Evolutionary conservation across 331 rosid genomes (phyloP), one percentile per base, ranked within the genome.

Genomic region (Acacia pycnantha): DNA sequence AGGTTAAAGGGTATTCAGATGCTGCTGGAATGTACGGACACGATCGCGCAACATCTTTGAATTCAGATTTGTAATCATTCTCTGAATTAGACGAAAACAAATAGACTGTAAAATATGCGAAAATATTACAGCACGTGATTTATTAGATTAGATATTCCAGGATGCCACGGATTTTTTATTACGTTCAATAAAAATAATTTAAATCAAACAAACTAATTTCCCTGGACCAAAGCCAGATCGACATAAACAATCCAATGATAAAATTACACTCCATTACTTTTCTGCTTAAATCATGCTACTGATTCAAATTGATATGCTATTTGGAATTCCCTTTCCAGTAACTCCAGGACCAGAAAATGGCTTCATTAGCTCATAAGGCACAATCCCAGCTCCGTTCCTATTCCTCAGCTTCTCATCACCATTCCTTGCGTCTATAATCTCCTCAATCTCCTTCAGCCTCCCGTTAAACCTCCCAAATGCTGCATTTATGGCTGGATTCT

Each of bases 241-340:
- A 66, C 46, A 8, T 66, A 18, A 33, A 33, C 22, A 66, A 33
- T 35, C 72, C 46, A 27, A 27, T 6, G 2, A 62, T 62, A 10
- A 5, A 40, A 43, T 22, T 43, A 70, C 37, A 13, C 50, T 6
- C n/a, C 11, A 24, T 44, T 24, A 44, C 19, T 27, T 5, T 51
- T 54, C 11, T 35, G 1, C 5, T 16, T 71, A 16, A 74, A 5
- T 14, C 48, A 4, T 19, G 44, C 6, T 58, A 41, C 18, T 18
- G 10, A 65, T 29, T 88, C 35, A 92, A 24, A 89, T 92, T 22
- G 95, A 89, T 33, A 92, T 76, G 73, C 97, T 90, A 56, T 88
- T 82, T 44, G 97, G 90, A 71, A 90, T 86, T 22, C 97, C 97
- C 62, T 56, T 90, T 6, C 90, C 91, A 3, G 92, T 89, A 21